Percentiles rank a stretch among this genome's conserved stretches.
These are phyloP conservation scores for Solanum okadae DNA, from an alignment of 257 asterid species.

Conservation along the genomic window DNA sequence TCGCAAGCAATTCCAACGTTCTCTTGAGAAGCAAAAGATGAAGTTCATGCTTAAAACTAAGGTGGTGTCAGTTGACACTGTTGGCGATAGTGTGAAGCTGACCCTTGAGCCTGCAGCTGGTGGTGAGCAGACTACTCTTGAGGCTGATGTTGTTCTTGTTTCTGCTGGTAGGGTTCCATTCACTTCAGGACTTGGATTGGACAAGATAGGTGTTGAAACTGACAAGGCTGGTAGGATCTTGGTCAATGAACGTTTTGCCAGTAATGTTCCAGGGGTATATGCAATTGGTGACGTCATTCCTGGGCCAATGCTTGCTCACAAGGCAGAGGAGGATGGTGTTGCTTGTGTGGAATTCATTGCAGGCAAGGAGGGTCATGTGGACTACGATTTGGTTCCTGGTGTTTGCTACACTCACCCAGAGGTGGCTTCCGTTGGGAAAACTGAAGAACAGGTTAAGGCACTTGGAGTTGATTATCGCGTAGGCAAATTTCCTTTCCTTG, in stretches of 20 bases:
- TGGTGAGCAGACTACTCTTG: conserved; percentile 72
- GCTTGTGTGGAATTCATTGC: conserved; percentile 93
- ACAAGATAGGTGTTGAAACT: conserved; percentile 77
- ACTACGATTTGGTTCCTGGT: conserved; percentile 90
- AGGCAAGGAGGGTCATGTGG: conserved; percentile 92
- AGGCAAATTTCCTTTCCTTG: conserved; percentile 89
- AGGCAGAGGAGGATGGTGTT: conserved; percentile 97
- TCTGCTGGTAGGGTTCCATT: conserved; percentile 92
- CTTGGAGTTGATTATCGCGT: conserved; percentile 72
- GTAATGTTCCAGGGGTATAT: conserved; percentile 60
- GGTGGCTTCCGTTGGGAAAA: conserved; percentile 94
- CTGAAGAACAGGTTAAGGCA: conserved; percentile 91
- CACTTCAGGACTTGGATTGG: conserved; percentile 76
- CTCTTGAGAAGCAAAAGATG: conserved; percentile 96
- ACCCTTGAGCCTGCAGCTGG: conserved; percentile 91
- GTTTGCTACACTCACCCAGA: conserved; percentile 97
- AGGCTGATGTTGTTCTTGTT: conserved; percentile 92
- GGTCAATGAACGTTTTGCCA: conserved; percentile 57
- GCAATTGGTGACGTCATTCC: conserved; percentile 98
- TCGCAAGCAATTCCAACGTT: conserved; percentile 82
- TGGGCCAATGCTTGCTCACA: conserved; percentile 98
- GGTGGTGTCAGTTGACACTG: conserved; percentile 79
- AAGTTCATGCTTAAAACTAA: conserved; percentile 88
- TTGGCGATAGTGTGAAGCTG: conserved; percentile 61
- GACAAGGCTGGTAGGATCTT: conserved; percentile 78